Conservation (phyloP, 2,329 filamentous ascomycete genomes). For the Acephala macrosclerotiorum region DNA sequence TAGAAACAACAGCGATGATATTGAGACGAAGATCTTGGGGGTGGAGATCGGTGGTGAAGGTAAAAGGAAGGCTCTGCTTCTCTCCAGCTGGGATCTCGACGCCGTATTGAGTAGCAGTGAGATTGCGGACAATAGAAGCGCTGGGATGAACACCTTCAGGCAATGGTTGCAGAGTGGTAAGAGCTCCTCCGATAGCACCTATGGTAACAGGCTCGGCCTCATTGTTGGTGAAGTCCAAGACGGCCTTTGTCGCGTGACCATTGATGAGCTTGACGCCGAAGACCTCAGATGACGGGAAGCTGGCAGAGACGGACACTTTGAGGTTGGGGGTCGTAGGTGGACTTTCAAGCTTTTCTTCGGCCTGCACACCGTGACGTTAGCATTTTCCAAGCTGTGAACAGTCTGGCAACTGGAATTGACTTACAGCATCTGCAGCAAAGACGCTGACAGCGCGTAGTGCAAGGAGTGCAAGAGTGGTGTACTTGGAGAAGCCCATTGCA, state of each 20-base stretch:
- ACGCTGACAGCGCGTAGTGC: slow-evolving; percentile 72
- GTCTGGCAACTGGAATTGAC: slow-evolving; percentile 44
- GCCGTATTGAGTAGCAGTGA: slow-evolving; percentile 79
- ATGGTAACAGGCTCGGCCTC: slow-evolving; percentile 80
- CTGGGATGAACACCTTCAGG: slow-evolving; percentile 55
- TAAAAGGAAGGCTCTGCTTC: slow-evolving; percentile 79
- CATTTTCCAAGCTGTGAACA: slow-evolving; percentile 1
- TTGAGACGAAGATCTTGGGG: slow-evolving; percentile 86
- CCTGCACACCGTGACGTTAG: slow-evolving; percentile 30
- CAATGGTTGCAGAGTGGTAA: slow-evolving; percentile 64
- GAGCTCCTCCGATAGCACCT: slow-evolving; percentile 77
- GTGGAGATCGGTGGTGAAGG: slow-evolving; percentile 89
- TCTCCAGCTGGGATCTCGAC: slow-evolving; percentile 77
- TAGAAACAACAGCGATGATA: slow-evolving; percentile 76
- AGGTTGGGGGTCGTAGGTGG: slow-evolving; percentile 52
- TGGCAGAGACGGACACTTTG: slow-evolving; percentile 70
- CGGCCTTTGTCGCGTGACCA: slow-evolving; percentile 81
- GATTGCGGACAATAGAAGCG: slow-evolving; percentile 77
- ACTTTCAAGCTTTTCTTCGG: slow-evolving; percentile 37
- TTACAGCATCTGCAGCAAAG: slow-evolving; percentile 65
- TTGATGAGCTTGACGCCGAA: slow-evolving; percentile 97
- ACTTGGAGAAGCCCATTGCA: slow-evolving; percentile 77
- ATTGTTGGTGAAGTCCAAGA: slow-evolving; percentile 84
- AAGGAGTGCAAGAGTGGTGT: slow-evolving; percentile 75
- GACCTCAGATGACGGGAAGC: slow-evolving; percentile 71